Evolutionary conservation across 495 filamentous ascomycete genomes (phyloP).

Genomic region (Lepidopterella palustris): DNA sequence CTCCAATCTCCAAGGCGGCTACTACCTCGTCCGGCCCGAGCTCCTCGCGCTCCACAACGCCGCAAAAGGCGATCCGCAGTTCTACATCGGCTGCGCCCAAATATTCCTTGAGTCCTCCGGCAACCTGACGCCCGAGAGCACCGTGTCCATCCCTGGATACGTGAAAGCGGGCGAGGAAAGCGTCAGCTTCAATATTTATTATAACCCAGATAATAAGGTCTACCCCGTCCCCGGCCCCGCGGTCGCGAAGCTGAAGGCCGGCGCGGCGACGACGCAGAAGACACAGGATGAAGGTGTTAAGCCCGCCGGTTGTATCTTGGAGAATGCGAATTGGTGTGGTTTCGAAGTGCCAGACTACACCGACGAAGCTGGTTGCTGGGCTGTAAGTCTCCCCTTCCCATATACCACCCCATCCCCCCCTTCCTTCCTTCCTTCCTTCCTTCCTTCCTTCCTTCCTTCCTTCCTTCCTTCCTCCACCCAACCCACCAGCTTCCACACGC

Average conservation of each 20-base stretch:
- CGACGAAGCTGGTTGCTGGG: constrained; percentile 53
- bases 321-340: constrained; percentile 69
- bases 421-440: not conserved
- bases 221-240: constrained; percentile 57
- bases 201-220: constrained; percentile 35
- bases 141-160: constrained; percentile 60
- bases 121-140: constrained; percentile 38
- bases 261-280: constrained; percentile 15
- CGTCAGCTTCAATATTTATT: constrained; percentile 59
- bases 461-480: not conserved
- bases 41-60: constrained; percentile 62
- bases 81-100: constrained; percentile 66
- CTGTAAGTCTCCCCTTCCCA: constrained; percentile 15
- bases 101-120: constrained; percentile 51
- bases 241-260: constrained; percentile 24
- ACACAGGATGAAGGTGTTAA: constrained; percentile 42
- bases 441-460: not conserved
- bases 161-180: constrained; percentile 46
- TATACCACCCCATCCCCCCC: no score
- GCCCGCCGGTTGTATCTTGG: constrained; percentile 50
- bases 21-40: constrained; percentile 64
- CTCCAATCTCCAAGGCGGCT: constrained; percentile 51
- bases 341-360: constrained; percentile 50
- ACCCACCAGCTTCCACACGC: not conserved
- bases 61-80: constrained; percentile 53